Percentiles rank a stretch among this genome's conserved stretches.
Evolutionary conservation across 129 eudicot genomes (phyloP).

Genomic region (Daucus carota): DNA sequence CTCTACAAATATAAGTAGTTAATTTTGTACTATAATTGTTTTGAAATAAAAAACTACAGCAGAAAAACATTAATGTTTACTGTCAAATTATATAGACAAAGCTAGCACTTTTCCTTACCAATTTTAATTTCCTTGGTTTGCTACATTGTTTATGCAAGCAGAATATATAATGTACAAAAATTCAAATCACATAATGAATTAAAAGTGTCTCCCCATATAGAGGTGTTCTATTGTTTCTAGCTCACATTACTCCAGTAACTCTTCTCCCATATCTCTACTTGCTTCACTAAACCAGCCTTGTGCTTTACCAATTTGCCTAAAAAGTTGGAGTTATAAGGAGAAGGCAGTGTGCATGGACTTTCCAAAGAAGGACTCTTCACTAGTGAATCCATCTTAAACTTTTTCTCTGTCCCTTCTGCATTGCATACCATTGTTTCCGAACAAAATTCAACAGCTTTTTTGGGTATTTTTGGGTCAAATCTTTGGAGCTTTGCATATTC

Average conservation of each 20-base stretch:
- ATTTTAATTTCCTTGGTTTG: too few species aligned
- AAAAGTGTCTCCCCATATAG: not conserved
- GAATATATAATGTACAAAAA: not conserved
- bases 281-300: not conserved
- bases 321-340: slow-evolving; percentile 11
- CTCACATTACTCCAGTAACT: slow-evolving; percentile 12
- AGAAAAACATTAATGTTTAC: too few species aligned
- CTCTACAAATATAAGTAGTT: too few species aligned
- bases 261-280: slow-evolving; percentile 21
- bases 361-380: slow-evolving; percentile 17
- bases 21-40: too few species aligned
- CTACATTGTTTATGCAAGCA: too few species aligned
- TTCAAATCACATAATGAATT: not conserved
- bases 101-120: too few species aligned
- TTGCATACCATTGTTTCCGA: slow-evolving; percentile 23
- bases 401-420: slow-evolving; percentile 11
- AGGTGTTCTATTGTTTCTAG: not conserved
- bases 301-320: not conserved
- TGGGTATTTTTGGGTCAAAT: slow-evolving; percentile 20
- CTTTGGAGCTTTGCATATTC: slow-evolving; percentile 25
- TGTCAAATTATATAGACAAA: too few species aligned
- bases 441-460: slow-evolving; percentile 16
- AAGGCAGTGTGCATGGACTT: slow-evolving; percentile 21
- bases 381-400: slow-evolving; percentile 24
- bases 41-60: too few species aligned